Evolutionary conservation across 768 basidiomycete genomes (phyloP).

Genomic region (Boletus vermiculosoides): DNA sequence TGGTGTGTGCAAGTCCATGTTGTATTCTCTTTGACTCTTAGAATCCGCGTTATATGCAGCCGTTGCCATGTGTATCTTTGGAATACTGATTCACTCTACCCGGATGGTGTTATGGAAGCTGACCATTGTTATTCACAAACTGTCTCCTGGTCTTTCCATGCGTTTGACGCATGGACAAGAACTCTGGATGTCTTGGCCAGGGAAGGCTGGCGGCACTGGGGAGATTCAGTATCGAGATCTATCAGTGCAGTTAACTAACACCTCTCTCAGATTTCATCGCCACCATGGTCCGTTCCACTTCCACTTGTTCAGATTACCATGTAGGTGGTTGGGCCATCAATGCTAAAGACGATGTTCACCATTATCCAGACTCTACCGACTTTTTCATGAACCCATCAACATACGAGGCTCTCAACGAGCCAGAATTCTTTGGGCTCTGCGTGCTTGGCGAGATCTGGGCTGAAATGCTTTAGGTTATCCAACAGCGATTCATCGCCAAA

Average conservation of each 20-base stretch:
- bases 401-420: slow-evolving; percentile 84
- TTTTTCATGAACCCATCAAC: slow-evolving; percentile 81
- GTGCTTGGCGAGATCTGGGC: slow-evolving; percentile 95
- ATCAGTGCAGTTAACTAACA: neutral
- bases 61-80: too few relatives aligned
- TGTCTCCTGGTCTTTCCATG: too few relatives aligned
- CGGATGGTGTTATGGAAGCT: too few relatives aligned
- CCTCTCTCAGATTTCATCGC: slow-evolving; percentile 67
- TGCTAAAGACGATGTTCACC: slow-evolving; percentile 69
- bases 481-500: slow-evolving; percentile 72
- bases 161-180: slow-evolving; percentile 53
- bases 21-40: too few relatives aligned
- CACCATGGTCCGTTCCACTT: slow-evolving; percentile 78
- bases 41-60: too few relatives aligned
- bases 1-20: too few relatives aligned
- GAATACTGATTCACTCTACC: too few relatives aligned
- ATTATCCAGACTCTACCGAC: slow-evolving; percentile 84
- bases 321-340: slow-evolving; percentile 98
- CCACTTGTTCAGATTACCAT: slow-evolving; percentile 62
- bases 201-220: slow-evolving; percentile 95
- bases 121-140: too few relatives aligned
- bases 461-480: slow-evolving; percentile 79
- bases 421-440: neutral
- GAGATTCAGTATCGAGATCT: slow-evolving; percentile 42
- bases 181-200: slow-evolving; percentile 95